These are phyloP conservation scores for Chytriomyces sp. DNA, from an alignment of 192 early-diverging fungal species.

Conservation along the genomic window DNA sequence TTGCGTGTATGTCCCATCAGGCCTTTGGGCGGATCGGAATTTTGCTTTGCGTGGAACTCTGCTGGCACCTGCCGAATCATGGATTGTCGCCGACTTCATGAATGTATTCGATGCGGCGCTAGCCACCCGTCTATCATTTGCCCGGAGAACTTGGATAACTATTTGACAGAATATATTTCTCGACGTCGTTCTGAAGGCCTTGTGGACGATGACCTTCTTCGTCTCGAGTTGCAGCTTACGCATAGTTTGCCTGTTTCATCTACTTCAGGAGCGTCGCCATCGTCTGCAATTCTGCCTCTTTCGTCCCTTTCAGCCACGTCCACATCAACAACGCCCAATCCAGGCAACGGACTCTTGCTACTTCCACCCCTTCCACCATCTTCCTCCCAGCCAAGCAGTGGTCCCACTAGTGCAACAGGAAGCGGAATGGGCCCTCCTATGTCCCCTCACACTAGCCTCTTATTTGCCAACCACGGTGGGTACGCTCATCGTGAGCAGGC, in stretches of 20 bases:
- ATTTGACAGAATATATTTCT: slow-evolving; percentile 29
- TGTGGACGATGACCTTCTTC: slow-evolving; percentile 16
- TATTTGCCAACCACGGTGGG: neutral
- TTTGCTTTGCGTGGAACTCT: slow-evolving; percentile 42
- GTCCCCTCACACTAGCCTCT: neutral
- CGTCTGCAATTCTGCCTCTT: neutral
- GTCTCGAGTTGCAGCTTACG: slow-evolving; percentile 30
- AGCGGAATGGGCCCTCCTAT: neutral
- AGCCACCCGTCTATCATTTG: slow-evolving; percentile 38
- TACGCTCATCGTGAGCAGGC: neutral
- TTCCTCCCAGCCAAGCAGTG: neutral
- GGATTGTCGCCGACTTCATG: slow-evolving; percentile 37
- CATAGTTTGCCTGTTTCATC: slow-evolving; percentile 11
- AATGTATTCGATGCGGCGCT: slow-evolving; percentile 38
- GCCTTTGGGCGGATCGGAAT: slow-evolving; percentile 32
- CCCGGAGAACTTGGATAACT: slow-evolving; percentile 38
- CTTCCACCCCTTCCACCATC: slow-evolving; percentile 22
- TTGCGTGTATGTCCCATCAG: slow-evolving; percentile 36
- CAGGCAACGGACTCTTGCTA: neutral
- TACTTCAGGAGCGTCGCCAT: neutral
- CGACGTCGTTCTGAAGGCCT: slow-evolving; percentile 31
- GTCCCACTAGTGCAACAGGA: neutral
- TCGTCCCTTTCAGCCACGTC: neutral
- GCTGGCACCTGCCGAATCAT: slow-evolving; percentile 36
- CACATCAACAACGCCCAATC: neutral